phyloP scores from a whole-genome alignment of 257 asterid genomes.

The Plectranthus barbatus region DNA sequence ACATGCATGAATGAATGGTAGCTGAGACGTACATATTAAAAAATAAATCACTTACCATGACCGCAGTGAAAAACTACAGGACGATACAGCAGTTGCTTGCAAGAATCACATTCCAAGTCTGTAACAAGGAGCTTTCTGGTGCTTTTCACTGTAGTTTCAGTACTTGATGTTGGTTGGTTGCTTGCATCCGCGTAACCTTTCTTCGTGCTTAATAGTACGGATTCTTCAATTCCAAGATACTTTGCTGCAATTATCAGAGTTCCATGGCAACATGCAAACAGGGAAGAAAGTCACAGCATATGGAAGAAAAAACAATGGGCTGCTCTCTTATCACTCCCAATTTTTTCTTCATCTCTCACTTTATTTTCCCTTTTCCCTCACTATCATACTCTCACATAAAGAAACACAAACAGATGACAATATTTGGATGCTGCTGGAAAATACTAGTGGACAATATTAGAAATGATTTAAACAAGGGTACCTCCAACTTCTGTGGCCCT shows the following conservation, averaged over 20 bases:
- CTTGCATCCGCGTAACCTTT: too few relatives aligned
- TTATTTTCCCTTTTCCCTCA: background rate
- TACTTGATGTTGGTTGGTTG: slow-evolving; percentile 5
- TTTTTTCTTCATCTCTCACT: background rate
- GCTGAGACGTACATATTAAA: background rate
- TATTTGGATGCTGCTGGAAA: too few relatives aligned
- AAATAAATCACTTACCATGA: slow-evolving; percentile 44
- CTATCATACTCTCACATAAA: too few relatives aligned
- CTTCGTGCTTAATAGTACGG: too few relatives aligned
- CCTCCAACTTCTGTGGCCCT: slow-evolving; percentile 54
- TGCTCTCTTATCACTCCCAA: background rate
- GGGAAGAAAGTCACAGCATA: background rate
- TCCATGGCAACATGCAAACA: background rate
- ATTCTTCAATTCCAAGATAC: too few relatives aligned
- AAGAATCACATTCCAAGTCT: too few relatives aligned
- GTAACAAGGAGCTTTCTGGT: slow-evolving; percentile 22
- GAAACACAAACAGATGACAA: too few relatives aligned
- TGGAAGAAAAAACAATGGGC: background rate
- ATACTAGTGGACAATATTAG: too few relatives aligned
- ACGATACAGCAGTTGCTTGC: too few relatives aligned
- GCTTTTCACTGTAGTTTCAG: slow-evolving; percentile 2
- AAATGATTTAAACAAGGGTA: background rate
- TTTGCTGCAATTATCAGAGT: background rate
- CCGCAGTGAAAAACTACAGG: slow-evolving; percentile 82
- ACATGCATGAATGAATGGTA: background rate